phyloP scores from a whole-genome alignment of 257 asterid species.

The Plantago elongata region DNA sequence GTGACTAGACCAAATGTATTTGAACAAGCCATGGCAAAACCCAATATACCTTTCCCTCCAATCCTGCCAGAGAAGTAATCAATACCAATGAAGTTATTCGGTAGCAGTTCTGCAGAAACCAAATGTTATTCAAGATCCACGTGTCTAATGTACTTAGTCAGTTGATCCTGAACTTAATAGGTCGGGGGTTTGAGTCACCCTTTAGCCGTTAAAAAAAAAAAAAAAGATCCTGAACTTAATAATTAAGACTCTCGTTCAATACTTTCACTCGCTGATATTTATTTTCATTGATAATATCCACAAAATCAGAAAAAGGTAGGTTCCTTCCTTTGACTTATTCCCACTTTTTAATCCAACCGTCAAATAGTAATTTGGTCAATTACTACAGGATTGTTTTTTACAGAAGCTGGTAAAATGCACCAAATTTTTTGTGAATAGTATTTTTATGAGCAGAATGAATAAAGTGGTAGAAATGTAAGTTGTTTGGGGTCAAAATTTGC shows the following conservation, averaged over 20 bases:
- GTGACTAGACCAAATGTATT: conserved; percentile 99
- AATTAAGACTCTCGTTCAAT: background rate
- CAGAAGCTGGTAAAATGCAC: no score
- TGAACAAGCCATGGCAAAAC: conserved; percentile 98
- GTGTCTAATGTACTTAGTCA: conserved; percentile 6
- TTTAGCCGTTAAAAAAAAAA: no score
- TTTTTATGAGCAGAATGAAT: no score
- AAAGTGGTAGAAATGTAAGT: no score
- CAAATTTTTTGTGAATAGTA: no score
- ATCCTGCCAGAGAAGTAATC: conserved; percentile 48
- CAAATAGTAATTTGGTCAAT: no score
- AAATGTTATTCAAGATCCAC: background rate
- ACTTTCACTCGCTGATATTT: conserved; percentile 5
- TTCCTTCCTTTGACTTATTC: no score
- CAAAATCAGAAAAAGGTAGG: background rate
- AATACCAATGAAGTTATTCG: conserved; percentile 11
- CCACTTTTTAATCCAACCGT: no score
- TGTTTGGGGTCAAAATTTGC: no score
- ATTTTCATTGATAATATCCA: background rate
- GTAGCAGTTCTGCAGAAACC: background rate
- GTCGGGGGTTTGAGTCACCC: no score
- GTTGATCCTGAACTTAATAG: background rate
- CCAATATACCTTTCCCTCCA: conserved; percentile 53
- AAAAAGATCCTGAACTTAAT: background rate
- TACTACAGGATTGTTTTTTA: no score